phyloP scores from a whole-genome alignment of 2,329 filamentous ascomycete species.

The Rhexocercosporidium sp. region DNA sequence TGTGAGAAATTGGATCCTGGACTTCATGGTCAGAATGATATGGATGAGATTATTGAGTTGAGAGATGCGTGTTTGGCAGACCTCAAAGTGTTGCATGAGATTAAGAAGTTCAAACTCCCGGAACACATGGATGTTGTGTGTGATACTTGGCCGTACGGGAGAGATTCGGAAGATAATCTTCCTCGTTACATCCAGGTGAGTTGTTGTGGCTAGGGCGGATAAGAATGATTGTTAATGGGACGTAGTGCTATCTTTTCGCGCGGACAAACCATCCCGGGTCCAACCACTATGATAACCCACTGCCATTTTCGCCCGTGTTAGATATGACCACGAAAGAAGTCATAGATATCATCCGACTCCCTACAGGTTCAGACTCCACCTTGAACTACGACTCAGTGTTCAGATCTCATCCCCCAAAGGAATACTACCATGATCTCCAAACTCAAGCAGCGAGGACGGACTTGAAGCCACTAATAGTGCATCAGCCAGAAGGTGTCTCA shows the following conservation, averaged over 20 bases:
- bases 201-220: neutral
- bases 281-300: conserved; percentile 37
- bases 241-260: conserved; percentile 36
- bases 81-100: conserved; percentile 28
- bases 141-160: conserved; percentile 39
- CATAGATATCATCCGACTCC: conserved; percentile 32
- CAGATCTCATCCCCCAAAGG: conserved; percentile 26
- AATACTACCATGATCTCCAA: conserved; percentile 37
- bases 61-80: conserved; percentile 33
- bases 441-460: conserved; percentile 46
- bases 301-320: conserved; percentile 36
- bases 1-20: conserved; percentile 28
- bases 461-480: conserved; percentile 64
- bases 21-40: conserved; percentile 35
- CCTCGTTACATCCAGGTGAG: conserved; percentile 35
- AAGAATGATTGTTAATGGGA: neutral
- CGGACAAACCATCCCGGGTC: conserved; percentile 32
- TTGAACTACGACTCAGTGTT: conserved; percentile 29
- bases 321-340: conserved; percentile 33
- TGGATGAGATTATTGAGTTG: conserved; percentile 33
- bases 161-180: conserved; percentile 32
- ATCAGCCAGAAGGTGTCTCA: conserved; percentile 66
- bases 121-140: conserved; percentile 29
- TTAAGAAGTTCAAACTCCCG: conserved; percentile 32
- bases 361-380: conserved; percentile 29